These are phyloP conservation scores for Ustilago bromivora DNA, from an alignment of 1,284 basidiomycete genomes.

Conservation along the genomic window DNA sequence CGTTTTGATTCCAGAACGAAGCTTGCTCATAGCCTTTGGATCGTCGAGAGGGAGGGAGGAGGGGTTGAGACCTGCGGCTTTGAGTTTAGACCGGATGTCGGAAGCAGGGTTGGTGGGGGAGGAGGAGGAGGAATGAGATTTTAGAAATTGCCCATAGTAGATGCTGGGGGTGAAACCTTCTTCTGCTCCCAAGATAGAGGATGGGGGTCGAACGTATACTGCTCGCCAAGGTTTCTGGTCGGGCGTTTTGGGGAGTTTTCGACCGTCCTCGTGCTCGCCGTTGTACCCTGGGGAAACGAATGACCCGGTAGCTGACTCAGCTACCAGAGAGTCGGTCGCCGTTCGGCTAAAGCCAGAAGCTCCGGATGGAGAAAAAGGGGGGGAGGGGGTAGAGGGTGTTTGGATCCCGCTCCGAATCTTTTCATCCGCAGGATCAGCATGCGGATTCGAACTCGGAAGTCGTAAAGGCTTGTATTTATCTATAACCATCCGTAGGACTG, in stretches of 20 bases:
- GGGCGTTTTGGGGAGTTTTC: conserved; percentile 56
- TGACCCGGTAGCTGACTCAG: neutral
- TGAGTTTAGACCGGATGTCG: conserved; percentile 40
- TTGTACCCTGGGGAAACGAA: neutral
- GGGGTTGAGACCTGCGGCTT: conserved; percentile 40
- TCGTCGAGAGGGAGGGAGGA: conserved; percentile 70
- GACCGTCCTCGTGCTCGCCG: conserved; percentile 37
- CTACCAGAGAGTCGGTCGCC: neutral
- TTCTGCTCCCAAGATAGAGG: conserved; percentile 21
- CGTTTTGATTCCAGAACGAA: conserved; percentile 75
- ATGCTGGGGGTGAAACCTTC: conserved; percentile 35
- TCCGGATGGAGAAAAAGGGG: neutral
- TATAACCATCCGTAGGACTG: conserved; percentile 64
- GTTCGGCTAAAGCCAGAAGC: too few species aligned
- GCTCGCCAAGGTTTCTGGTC: conserved; percentile 61
- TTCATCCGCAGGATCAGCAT: conserved; percentile 41
- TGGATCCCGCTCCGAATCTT: conserved; percentile 49
- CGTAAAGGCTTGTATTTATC: conserved; percentile 66
- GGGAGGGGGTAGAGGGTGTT: conserved; percentile 15
- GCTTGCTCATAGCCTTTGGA: conserved; percentile 73
- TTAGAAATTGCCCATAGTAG: conserved; percentile 56
- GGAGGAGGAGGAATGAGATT: conserved; percentile 2
- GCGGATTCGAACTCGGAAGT: neutral
- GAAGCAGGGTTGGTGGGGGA: neutral
- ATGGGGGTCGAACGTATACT: conserved; percentile 59